Conservation (phyloP, 2,329 filamentous ascomycete species). For the Neophaeococcomyces aloes region DNA sequence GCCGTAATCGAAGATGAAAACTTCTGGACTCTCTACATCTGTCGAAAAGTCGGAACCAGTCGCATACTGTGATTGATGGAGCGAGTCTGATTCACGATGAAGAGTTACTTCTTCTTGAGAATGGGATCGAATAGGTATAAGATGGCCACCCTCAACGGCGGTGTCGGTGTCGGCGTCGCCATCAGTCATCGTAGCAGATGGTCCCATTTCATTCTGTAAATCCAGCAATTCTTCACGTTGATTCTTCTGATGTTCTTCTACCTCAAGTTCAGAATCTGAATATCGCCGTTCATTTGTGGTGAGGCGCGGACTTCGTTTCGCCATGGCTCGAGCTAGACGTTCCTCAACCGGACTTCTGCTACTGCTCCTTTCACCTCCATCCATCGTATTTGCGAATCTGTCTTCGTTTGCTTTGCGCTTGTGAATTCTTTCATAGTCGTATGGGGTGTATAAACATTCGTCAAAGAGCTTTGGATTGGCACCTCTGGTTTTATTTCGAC, state of each 20-base stretch:
- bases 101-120: constrained; percentile 21
- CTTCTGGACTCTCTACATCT: constrained; percentile 79
- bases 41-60: constrained; percentile 60
- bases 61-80: constrained; percentile 28
- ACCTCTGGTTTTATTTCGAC: constrained; percentile 63
- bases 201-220: constrained; percentile 38
- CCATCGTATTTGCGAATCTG: constrained; percentile 17
- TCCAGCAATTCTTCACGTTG: constrained; percentile 55
- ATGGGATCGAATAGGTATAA: constrained; percentile 11
- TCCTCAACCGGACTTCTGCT: constrained; percentile 20
- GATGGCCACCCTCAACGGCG: constrained; percentile 5
- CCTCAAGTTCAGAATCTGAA: constrained; percentile 60
- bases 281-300: constrained; percentile 21
- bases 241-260: constrained; percentile 48
- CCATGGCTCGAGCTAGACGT: constrained; percentile 12
- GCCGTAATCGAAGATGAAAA: constrained; percentile 95
- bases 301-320: constrained; percentile 15
- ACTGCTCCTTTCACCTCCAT: constrained; percentile 14
- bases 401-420: constrained; percentile 35
- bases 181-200: constrained; percentile 18
- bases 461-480: constrained; percentile 87
- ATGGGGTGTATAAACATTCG: constrained; percentile 94
- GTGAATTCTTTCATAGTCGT: constrained; percentile 56
- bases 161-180: constrained; percentile 11
- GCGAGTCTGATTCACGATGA: constrained; percentile 17